Percentiles rank a stretch among this genome's conserved stretches.
phyloP scores from a whole-genome alignment of 2,329 filamentous ascomycete genomes.

The Mycosphaerella arachidis region DNA sequence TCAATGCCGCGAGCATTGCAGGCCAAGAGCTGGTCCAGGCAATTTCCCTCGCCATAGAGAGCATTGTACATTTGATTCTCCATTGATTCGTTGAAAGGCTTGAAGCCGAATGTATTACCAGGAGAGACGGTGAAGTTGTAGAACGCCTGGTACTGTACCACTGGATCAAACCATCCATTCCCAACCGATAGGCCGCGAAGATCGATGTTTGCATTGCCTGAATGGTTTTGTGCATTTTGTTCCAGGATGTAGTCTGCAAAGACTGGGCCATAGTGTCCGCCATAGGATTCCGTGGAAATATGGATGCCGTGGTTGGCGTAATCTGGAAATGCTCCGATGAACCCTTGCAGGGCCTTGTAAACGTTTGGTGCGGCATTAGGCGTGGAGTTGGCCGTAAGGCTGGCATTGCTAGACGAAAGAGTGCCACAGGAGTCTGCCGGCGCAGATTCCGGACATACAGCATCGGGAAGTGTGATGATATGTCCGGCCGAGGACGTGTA shows the following conservation, averaged over 20 bases:
- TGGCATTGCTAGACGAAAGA: slow-evolving; percentile 49
- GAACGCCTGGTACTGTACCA: slow-evolving; percentile 53
- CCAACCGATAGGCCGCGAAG: slow-evolving; percentile 36
- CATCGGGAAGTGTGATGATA: slow-evolving; percentile 34
- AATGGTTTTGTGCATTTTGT: slow-evolving; percentile 32
- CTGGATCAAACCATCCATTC: slow-evolving; percentile 56
- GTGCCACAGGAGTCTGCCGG: slow-evolving; percentile 46
- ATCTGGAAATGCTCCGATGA: slow-evolving; percentile 54
- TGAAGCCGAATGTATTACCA: slow-evolving; percentile 54
- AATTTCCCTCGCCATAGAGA: slow-evolving; percentile 58
- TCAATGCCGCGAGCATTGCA: slow-evolving; percentile 51
- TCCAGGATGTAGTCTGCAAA: slow-evolving; percentile 27
- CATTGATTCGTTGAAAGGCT: slow-evolving; percentile 48
- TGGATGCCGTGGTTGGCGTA: slow-evolving; percentile 25
- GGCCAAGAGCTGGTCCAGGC: slow-evolving; percentile 51
- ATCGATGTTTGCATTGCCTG: slow-evolving; percentile 27
- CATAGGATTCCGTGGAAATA: slow-evolving; percentile 28
- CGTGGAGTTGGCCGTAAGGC: slow-evolving; percentile 52
- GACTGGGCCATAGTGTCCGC: slow-evolving; percentile 26
- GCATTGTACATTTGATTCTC: slow-evolving; percentile 54
- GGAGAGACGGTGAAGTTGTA: slow-evolving; percentile 55
- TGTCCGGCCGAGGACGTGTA: slow-evolving; percentile 32
- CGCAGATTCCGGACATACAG: slow-evolving; percentile 18
- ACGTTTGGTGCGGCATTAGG: slow-evolving; percentile 52
- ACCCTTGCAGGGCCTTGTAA: slow-evolving; percentile 58